Conservation (phyloP, 2,329 filamentous ascomycete species). For the Penicillium sp. region DNA sequence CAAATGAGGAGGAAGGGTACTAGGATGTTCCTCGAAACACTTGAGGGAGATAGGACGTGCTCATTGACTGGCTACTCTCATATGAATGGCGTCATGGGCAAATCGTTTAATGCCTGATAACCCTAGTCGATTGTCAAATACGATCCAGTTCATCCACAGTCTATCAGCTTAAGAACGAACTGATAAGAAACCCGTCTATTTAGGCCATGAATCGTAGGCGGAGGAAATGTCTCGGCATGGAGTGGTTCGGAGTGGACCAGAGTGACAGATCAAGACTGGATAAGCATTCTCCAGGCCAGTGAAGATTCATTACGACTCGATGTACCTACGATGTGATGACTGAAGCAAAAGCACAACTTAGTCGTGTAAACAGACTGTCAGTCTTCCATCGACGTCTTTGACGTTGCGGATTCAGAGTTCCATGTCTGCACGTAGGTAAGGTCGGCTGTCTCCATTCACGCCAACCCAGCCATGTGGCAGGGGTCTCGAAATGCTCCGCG, state of each 20-base stretch:
- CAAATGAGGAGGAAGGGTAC: too few relatives aligned
- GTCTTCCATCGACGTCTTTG: background rate
- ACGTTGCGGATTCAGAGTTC: background rate
- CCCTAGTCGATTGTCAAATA: background rate
- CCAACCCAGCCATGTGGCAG: background rate
- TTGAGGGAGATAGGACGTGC: background rate
- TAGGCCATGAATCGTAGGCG: background rate
- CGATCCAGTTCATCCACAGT: background rate
- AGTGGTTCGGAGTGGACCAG: too few relatives aligned
- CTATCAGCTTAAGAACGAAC: background rate
- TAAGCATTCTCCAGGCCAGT: background rate
- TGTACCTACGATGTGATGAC: background rate
- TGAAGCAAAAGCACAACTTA: background rate
- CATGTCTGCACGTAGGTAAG: background rate
- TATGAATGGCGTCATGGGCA: too few relatives aligned
- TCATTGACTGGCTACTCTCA: background rate
- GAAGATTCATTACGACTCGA: background rate
- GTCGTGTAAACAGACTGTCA: background rate
- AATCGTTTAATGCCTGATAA: background rate
- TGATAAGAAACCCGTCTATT: background rate
- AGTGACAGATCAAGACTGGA: background rate
- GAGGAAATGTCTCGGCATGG: background rate
- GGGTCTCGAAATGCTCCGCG: background rate
- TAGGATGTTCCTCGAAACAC: too few relatives aligned
- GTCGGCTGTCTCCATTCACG: background rate